These are phyloP conservation scores for Phytophthora rubi DNA, from an alignment of 352 stramenopile species.

Conservation along the genomic window DNA sequence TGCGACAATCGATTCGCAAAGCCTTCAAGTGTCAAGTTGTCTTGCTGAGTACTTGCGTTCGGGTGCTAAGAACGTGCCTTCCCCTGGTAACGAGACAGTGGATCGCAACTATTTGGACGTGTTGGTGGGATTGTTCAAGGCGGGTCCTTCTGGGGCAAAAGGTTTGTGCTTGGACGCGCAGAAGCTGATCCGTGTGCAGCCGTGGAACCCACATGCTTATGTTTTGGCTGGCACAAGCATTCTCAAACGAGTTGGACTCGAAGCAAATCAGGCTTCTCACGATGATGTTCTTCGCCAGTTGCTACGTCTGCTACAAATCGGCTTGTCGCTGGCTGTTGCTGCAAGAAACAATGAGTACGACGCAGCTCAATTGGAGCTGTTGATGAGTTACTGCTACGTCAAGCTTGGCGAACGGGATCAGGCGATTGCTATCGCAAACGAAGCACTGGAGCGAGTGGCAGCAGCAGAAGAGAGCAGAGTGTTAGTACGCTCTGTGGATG, in stretches of 20 bases:
- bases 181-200: conserved; percentile 69
- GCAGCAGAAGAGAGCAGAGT: conserved; percentile 2
- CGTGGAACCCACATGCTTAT: conserved; percentile 66
- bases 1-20: conserved; percentile 47
- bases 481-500: conserved; percentile 16
- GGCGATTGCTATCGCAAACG: conserved; percentile 18
- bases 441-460: conserved; percentile 38
- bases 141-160: conserved; percentile 17
- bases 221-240: conserved; percentile 51
- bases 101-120: conserved; percentile 42
- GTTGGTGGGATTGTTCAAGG: conserved; percentile 46
- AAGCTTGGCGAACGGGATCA: conserved; percentile 35
- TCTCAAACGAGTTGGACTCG: conserved; percentile 48
- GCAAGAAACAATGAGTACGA: conserved; percentile 23
- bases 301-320: conserved; percentile 47
- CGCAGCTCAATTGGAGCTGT: conserved; percentile 42
- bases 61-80: conserved; percentile 1
- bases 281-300: conserved; percentile 28
- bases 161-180: conserved; percentile 40
- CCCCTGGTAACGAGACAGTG: conserved; percentile 26
- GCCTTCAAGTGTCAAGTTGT: conserved; percentile 34
- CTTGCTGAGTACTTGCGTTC: conserved; percentile 37
- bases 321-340: conserved; percentile 36
- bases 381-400: conserved; percentile 51
- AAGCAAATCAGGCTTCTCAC: conserved; percentile 20